A percentile compares a stretch with the other conserved stretches of the same genome.
Conservation (phyloP, 176 grass and related monocot species). For the Cenchrus americanus region DNA sequence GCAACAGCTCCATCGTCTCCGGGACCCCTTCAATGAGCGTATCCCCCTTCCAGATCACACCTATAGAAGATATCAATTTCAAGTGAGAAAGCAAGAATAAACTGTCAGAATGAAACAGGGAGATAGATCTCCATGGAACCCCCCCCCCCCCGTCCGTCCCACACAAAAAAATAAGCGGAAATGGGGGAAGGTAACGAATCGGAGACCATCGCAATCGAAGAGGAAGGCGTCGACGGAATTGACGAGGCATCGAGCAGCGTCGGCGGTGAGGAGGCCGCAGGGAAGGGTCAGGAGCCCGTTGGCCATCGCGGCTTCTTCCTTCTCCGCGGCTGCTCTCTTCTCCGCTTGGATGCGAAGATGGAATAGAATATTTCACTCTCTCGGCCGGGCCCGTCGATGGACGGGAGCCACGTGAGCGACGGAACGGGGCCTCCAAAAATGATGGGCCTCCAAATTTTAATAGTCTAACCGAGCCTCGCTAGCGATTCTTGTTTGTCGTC, state of each 20-base stretch:
- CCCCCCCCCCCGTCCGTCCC: no score
- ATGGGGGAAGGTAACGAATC: neutral
- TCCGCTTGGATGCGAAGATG: neutral
- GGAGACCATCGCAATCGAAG: conserved; percentile 87
- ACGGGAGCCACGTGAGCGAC: no score
- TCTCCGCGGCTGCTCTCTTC: neutral
- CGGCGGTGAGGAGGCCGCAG: conserved; percentile 50
- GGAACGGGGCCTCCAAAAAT: no score
- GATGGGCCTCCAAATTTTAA: no score
- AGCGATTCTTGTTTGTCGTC: no score
- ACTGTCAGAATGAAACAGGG: neutral
- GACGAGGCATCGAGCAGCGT: conserved; percentile 65
- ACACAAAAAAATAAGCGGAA: neutral
- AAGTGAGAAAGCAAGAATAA: conserved; percentile 21
- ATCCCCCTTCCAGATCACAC: conserved; percentile 97
- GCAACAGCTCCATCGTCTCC: conserved; percentile 64
- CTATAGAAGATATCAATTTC: conserved; percentile 44
- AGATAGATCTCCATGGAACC: neutral
- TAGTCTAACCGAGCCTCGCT: no score
- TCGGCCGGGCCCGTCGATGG: no score
- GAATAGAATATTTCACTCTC: neutral
- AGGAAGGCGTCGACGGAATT: conserved; percentile 83
- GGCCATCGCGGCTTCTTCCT: conserved; percentile 27
- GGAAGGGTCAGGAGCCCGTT: conserved; percentile 24
- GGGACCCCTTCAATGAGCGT: conserved; percentile 79